phyloP scores from a whole-genome alignment of 345 rosid genomes.

The Clausena lansium region DNA sequence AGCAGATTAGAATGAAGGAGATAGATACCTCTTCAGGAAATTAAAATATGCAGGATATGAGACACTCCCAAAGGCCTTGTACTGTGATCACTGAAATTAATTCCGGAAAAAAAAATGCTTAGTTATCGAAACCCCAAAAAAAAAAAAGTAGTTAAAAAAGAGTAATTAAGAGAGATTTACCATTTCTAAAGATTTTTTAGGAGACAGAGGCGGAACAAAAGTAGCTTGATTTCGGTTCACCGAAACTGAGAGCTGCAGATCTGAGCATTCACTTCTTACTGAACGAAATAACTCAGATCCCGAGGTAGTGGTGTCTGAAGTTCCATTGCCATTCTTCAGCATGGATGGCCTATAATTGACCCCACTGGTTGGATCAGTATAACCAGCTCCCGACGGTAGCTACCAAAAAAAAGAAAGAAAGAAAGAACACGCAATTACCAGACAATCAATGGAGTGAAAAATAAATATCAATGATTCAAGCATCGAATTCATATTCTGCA shows the following conservation, averaged over 20 bases:
- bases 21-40: not conserved
- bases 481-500: not conserved
- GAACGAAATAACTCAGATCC: constrained; percentile 39
- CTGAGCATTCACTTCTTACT: constrained; percentile 37
- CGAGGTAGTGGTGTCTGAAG: constrained; percentile 24
- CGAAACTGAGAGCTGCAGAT: constrained; percentile 12
- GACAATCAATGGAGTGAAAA: constrained; percentile 3
- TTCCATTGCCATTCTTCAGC: constrained; percentile 31
- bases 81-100: constrained; percentile 5
- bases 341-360: constrained; percentile 18
- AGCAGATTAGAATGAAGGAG: not conserved
- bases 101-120: constrained; percentile 6
- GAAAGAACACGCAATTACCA: constrained; percentile 6
- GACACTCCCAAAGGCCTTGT: constrained; percentile 5
- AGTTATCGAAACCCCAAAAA: not conserved
- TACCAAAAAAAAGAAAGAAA: constrained; percentile 15
- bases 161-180: constrained; percentile 23
- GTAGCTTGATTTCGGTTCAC: constrained; percentile 37
- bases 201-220: constrained; percentile 40
- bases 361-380: constrained; percentile 20
- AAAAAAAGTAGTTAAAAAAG: not conserved
- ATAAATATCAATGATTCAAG: not conserved
- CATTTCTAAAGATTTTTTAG: constrained; percentile 28
- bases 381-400: constrained; percentile 35
- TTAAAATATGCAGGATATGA: not conserved